phyloP scores from a whole-genome alignment of 805 yeast species.

The Cyberlindnera mrakii region DNA sequence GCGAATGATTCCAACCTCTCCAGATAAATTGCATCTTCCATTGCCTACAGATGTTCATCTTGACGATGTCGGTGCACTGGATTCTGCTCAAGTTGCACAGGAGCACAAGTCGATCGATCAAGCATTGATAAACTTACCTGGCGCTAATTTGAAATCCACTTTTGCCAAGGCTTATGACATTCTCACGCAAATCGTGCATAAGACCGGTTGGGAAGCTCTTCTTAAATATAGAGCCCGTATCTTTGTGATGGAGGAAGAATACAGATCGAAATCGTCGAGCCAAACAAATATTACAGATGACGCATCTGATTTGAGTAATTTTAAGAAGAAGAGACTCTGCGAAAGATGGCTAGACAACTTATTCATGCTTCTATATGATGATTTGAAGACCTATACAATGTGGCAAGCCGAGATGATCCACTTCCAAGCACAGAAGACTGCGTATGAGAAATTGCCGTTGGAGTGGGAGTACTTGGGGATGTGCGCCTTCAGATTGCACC shows the following conservation, averaged over 20 bases:
- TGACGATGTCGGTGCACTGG: constrained; percentile 61
- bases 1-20: constrained; percentile 48
- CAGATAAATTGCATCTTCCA: constrained; percentile 63
- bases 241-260: constrained; percentile 66
- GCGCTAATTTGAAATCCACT: constrained; percentile 57
- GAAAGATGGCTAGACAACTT: constrained; percentile 71
- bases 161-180: constrained; percentile 53
- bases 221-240: constrained; percentile 53
- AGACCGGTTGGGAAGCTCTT: constrained; percentile 68
- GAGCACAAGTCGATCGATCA: constrained; percentile 68
- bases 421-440: constrained; percentile 80
- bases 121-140: constrained; percentile 55
- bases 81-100: constrained; percentile 54
- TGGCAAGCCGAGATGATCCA: constrained; percentile 92
- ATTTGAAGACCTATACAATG: constrained; percentile 75
- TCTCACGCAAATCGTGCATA: constrained; percentile 57
- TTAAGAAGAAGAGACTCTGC: constrained; percentile 60
- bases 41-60: constrained; percentile 69
- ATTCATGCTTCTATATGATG: constrained; percentile 66
- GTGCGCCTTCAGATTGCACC: constrained; percentile 80
- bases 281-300: constrained; percentile 5
- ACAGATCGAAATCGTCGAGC: constrained; percentile 30
- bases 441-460: constrained; percentile 66
- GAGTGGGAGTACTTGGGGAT: constrained; percentile 94
- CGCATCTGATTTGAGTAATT: constrained; percentile 29